Base-by-base conservation (phyloP, 495 filamentous ascomycete genomes). In the Parmelia sp. region DNA sequence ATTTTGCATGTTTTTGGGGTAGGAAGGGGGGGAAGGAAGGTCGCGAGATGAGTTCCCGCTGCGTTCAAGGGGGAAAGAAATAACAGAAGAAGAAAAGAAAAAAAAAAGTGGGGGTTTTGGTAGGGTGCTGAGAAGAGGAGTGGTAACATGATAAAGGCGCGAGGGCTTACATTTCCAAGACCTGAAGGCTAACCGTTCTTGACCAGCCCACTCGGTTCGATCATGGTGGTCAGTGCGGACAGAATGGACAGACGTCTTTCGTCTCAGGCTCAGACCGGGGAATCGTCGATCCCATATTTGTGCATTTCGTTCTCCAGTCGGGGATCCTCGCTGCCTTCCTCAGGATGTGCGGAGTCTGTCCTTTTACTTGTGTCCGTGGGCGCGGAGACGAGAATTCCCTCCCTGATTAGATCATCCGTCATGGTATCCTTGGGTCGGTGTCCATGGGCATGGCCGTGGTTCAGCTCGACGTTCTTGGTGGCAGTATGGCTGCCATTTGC, bases 391-490 rank as follows among this genome's bases (percentile, higher is more conserved):
- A 68, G 51, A 27, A 70, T 68, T 1, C 66, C 63, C 25, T 70
- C 65, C 21, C 57, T 61, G 15, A 68, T 55, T 9, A 70, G 56
- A 27, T 70, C 66, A 36, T 70, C 66, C 19, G 44, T 58, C 59
- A 68, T 65, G 36, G 62, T 45, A 33, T 68, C 66, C 37, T 56
- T 29, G 49, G 14, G 25, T 31, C 31, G 49, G 31, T 53, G 49
- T 9, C 49, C 12, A 8, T 53, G 49, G 19, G 21, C 33, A 14
- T 61, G 25, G 44, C 33, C 21, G 23, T 47, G 40, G 14, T 36
- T 36, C 21, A 35, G 23, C 25, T 40, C 36, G 37, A 36, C 45
- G 33, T 39, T 17, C 14, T 60, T 33, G 27, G 37, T 51, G 55
- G 25, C 14, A 25, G 7, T 35, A 44, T 60, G 40, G 36, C 27